phyloP scores from a whole-genome alignment of 805 yeast species.

The Teunomyces cretensis region DNA sequence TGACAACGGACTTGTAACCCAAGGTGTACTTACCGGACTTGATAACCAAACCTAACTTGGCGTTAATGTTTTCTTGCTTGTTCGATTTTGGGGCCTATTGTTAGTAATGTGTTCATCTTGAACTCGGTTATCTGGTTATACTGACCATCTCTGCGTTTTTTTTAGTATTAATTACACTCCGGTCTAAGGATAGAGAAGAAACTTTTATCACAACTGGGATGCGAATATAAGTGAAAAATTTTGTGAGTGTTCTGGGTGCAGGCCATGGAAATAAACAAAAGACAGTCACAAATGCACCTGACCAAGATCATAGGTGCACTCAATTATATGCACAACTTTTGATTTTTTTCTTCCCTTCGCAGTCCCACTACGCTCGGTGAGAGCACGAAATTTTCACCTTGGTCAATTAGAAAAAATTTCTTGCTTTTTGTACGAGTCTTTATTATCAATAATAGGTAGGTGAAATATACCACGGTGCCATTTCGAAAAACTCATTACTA shows the following conservation, averaged over 20 bases:
- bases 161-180: constrained; percentile 71
- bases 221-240: constrained; percentile 8
- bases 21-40: constrained; percentile 99
- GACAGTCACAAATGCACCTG: constrained; percentile 9
- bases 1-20: constrained; percentile 98
- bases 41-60: constrained; percentile 96
- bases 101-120: constrained; percentile 33
- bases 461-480: constrained; percentile 1
- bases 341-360: background rate
- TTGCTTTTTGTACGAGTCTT: constrained; percentile 10
- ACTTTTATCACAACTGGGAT: constrained; percentile 4
- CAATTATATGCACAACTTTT: background rate
- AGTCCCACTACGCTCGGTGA: background rate
- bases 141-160: constrained; percentile 97
- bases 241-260: background rate
- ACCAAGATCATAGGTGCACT: background rate
- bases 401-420: constrained; percentile 9
- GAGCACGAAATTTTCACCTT: constrained; percentile 6
- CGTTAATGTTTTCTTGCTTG: constrained; percentile 94
- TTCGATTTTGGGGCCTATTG: constrained; percentile 91
- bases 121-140: constrained; percentile 32
- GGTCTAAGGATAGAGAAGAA: constrained; percentile 52
- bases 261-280: background rate
- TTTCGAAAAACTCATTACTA: constrained; percentile 24
- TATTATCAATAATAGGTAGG: constrained; percentile 18